A percentile compares a stretch with the other conserved stretches of the same genome.
Evolutionary conservation across 83 land plant species (phyloP).

Genomic region (Picea abies): DNA sequence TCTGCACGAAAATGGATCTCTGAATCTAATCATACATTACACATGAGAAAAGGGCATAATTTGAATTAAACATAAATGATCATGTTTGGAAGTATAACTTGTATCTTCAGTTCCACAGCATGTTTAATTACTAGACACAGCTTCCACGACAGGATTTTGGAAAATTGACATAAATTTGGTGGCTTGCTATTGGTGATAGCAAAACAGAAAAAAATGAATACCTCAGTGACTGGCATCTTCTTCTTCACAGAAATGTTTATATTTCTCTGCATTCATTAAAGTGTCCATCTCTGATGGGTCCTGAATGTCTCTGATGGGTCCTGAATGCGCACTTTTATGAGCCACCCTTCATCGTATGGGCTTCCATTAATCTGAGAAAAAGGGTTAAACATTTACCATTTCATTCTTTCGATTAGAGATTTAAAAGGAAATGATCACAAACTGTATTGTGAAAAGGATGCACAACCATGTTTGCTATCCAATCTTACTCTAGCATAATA

Average conservation of each 20-base stretch:
- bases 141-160: slow-evolving; percentile 3
- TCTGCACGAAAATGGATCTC: no score
- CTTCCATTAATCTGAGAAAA: slow-evolving; percentile 67
- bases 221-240: slow-evolving; percentile 65
- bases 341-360: slow-evolving; percentile 87
- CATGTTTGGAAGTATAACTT: no score
- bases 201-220: neutral
- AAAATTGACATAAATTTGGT: neutral
- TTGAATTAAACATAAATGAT: no score
- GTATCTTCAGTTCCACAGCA: no score
- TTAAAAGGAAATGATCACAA: neutral
- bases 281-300: no score
- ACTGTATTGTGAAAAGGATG: neutral
- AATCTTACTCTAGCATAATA: neutral
- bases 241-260: slow-evolving; percentile 72
- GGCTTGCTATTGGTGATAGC: neutral
- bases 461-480: neutral
- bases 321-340: slow-evolving; percentile 78
- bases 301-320: slow-evolving; percentile 58
- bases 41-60: no score
- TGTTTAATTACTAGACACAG: no score
- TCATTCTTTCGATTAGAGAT: neutral
- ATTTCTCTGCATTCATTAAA: slow-evolving; percentile 67
- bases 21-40: no score
- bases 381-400: neutral